phyloP scores from a whole-genome alignment of 495 filamentous ascomycete genomes.

The Geoglossum glabrum region DNA sequence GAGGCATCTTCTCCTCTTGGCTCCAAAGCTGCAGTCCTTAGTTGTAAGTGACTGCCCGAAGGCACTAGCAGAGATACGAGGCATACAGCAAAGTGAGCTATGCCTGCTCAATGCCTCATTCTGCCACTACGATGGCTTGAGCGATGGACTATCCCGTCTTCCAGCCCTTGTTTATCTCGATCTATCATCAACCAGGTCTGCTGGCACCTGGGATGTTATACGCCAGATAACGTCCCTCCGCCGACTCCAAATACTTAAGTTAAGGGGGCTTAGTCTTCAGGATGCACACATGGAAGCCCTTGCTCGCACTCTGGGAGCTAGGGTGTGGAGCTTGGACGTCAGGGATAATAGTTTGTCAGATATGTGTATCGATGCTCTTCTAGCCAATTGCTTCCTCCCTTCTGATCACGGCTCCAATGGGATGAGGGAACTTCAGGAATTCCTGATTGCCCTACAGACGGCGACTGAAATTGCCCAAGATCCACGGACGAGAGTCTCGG shows the following conservation, averaged over 20 bases:
- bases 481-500: background rate
- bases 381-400: constrained; percentile 27
- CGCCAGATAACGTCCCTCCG: background rate
- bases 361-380: constrained; percentile 27
- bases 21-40: constrained; percentile 40
- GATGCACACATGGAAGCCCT: constrained; percentile 34
- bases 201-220: constrained; percentile 6
- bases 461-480: background rate
- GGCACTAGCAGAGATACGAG: constrained; percentile 13
- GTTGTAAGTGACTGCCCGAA: constrained; percentile 41
- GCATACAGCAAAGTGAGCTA: constrained; percentile 12
- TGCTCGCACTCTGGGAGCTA: constrained; percentile 28
- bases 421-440: background rate
- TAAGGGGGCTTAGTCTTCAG: constrained; percentile 34
- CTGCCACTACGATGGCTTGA: constrained; percentile 33
- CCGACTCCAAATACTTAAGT: constrained; percentile 33
- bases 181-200: constrained; percentile 36
- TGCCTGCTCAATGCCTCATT: constrained; percentile 35
- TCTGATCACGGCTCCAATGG: background rate
- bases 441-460: background rate
- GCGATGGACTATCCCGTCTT: constrained; percentile 31
- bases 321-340: constrained; percentile 37
- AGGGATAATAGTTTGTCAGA: constrained; percentile 39
- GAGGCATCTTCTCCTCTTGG: constrained; percentile 35
- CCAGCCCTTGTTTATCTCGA: constrained; percentile 38